Conservation (phyloP, 1,139 yeast species). For the Hanseniaspora gamundiae region DNA sequence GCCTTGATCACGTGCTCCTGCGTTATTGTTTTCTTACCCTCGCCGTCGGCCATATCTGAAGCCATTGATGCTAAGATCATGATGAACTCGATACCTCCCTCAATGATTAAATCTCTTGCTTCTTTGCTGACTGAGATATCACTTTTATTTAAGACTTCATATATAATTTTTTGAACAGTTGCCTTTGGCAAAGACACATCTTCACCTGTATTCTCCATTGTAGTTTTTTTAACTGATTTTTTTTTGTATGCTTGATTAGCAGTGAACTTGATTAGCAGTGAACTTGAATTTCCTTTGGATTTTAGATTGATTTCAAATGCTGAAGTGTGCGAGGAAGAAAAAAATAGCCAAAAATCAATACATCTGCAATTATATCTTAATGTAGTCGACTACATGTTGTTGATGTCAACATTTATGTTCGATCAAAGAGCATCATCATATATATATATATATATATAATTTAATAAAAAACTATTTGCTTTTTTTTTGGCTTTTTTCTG, state of each 20-base stretch:
- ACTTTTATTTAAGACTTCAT: conserved; percentile 60
- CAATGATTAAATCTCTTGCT: conserved; percentile 89
- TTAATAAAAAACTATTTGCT: too few species aligned
- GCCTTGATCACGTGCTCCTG: conserved; percentile 94
- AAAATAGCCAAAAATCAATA: too few species aligned
- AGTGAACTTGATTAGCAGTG: too few species aligned
- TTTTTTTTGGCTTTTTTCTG: too few species aligned
- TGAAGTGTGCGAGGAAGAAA: too few species aligned
- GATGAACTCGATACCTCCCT: conserved; percentile 90
- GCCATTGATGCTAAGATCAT: conserved; percentile 91
- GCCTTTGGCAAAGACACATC: conserved; percentile 32
- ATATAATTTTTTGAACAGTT: conserved; percentile 87
- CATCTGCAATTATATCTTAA: too few species aligned
- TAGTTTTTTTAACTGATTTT: background rate
- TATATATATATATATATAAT: too few species aligned
- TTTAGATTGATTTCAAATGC: background rate
- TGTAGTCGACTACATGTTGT: too few species aligned
- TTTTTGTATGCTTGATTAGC: too few species aligned
- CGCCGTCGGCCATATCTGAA: conserved; percentile 69
- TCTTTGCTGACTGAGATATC: conserved; percentile 86
- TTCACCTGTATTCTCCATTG: conserved; percentile 7
- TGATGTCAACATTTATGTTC: too few species aligned
- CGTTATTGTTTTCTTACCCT: conserved; percentile 91
- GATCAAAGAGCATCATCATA: too few species aligned
- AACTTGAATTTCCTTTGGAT: too few species aligned